Conservation (phyloP, 139 green algal species). For the Chlamydomonas sp. region DNA sequence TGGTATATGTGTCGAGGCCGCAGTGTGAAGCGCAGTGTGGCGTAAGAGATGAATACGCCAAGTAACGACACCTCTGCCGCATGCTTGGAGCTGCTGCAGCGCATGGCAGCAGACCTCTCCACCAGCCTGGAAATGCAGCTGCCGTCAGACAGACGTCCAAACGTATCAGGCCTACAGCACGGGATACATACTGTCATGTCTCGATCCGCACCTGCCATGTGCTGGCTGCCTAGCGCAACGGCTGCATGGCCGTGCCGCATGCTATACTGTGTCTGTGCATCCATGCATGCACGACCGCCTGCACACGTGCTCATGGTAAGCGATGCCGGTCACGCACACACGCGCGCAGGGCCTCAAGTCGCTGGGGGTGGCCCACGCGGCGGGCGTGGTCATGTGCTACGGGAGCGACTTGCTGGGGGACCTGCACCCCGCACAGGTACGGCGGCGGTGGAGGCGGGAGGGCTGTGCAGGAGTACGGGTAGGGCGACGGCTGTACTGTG, state of each 20-base stretch:
- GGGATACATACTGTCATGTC: background rate
- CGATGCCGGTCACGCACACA: background rate
- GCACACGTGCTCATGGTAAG: conserved; percentile 38
- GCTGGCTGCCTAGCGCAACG: background rate
- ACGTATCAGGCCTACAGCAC: no score
- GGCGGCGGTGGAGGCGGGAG: background rate
- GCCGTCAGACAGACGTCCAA: no score
- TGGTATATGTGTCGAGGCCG: no score
- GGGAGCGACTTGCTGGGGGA: conserved; percentile 72
- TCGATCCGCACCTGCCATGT: background rate
- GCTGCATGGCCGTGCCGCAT: background rate
- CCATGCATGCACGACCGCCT: background rate
- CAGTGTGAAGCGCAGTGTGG: background rate
- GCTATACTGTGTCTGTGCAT: background rate
- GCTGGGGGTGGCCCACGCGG: conserved; percentile 37
- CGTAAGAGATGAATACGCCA: background rate
- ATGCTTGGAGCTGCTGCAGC: no score
- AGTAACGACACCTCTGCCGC: no score
- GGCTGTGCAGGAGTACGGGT: background rate
- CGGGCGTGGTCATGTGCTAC: conserved; percentile 58
- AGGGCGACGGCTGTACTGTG: conserved; percentile 17
- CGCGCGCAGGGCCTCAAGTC: conserved; percentile 45
- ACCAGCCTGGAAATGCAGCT: background rate
- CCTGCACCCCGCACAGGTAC: conserved; percentile 61
- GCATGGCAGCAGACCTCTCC: no score